Base-by-base conservation (phyloP, 345 rosid genomes). In the Cardiospermum halicacabum region DNA sequence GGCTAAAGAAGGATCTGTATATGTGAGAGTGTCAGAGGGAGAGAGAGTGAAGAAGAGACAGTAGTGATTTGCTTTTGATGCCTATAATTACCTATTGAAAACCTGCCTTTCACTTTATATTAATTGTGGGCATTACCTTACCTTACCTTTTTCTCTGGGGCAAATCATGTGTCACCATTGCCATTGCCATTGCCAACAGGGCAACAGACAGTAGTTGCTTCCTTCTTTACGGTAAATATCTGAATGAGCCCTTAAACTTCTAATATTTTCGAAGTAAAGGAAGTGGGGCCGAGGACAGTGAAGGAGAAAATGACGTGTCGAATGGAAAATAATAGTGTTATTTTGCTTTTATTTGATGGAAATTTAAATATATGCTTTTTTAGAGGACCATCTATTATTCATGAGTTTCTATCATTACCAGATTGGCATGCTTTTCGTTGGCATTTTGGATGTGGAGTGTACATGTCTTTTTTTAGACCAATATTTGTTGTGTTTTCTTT, bases 141-240 rank as follows among this genome's bases (percentile, higher is more conserved):
- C 61, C 72, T 67, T 10, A 9, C 78, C 81, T 75, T 81, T 80
- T 72, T 56, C 77, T 55, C 69, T 72, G 71, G 68, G 73, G 72
- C 79, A 78, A 82, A 80, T 81, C 83, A 84, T 78, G 82, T 79
- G 90, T 81, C 80, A 78, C 80, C n/a, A n/a, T n/a, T n/a, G n/a
- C n/a, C n/a, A n/a, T n/a, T n/a, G n/a, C n/a, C n/a, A 67, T 78
- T 65, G 74, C 26, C 71, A n/a, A n/a, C 71, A 72, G 54, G 12
- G 69, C 75, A 50, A 59, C 67, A 27, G 61, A 58, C 78, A 66
- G 64, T 66, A 66, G 64, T 48, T 69, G 68, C 66, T 66, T 61
- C 10, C 39, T 34, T 34, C 7, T 34, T 34, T n/a, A n/a, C n/a
- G n/a, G n/a, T n/a, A n/a, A n/a, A n/a, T n/a, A n/a, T n/a, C n/a